Evolutionary conservation across 2,329 filamentous ascomycete species (phyloP).

Genomic region (Pyrenophora graminea): DNA sequence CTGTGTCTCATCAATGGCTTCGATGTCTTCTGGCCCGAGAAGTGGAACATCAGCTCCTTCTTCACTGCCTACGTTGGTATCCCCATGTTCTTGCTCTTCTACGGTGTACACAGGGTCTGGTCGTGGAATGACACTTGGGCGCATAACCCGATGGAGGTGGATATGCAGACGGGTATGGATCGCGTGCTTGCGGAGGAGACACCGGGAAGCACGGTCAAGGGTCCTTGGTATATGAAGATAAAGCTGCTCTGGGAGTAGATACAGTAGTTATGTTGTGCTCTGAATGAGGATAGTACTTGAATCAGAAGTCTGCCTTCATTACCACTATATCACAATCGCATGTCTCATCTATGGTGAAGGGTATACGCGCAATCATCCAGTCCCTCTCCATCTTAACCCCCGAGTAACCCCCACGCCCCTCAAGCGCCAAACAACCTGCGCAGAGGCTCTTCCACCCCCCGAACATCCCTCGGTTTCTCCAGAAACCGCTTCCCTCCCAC

Average conservation of each 20-base stretch:
- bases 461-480: too few relatives aligned
- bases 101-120: constrained; percentile 57
- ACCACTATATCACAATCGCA: too few relatives aligned
- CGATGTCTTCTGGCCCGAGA: constrained; percentile 68
- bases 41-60: constrained; percentile 68
- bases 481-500: too few relatives aligned
- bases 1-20: constrained; percentile 78
- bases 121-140: constrained; percentile 57
- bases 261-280: too few relatives aligned
- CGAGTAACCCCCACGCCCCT: too few relatives aligned
- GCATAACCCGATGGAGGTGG: constrained; percentile 54
- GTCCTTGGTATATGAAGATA: constrained; percentile 32
- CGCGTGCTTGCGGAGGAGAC: constrained; percentile 40
- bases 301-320: too few relatives aligned
- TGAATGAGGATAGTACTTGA: too few relatives aligned
- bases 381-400: too few relatives aligned
- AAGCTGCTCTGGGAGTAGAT: constrained; percentile 1
- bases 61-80: constrained; percentile 69
- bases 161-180: constrained; percentile 54
- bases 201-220: constrained; percentile 27
- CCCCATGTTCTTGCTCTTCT: constrained; percentile 63
- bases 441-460: too few relatives aligned
- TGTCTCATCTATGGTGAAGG: too few relatives aligned
- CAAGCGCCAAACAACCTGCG: too few relatives aligned
- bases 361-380: too few relatives aligned